Evolutionary conservation across 768 basidiomycete genomes (phyloP).

Genomic region (Amanita fuliginea): DNA sequence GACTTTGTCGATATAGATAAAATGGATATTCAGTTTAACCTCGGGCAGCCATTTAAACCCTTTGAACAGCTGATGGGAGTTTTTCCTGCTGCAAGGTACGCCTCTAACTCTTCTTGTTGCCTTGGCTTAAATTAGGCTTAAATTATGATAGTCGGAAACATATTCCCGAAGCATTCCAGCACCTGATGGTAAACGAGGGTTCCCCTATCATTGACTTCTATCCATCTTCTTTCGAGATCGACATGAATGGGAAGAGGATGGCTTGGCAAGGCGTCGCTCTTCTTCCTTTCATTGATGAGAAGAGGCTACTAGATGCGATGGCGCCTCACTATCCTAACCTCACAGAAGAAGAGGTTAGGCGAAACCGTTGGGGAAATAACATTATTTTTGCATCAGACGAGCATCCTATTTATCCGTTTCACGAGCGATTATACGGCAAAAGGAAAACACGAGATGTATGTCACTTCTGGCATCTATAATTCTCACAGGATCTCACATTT

Average conservation of each 20-base stretch:
- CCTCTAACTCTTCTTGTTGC: background rate
- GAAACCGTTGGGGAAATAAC: conserved; percentile 81
- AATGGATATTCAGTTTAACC: conserved; percentile 70
- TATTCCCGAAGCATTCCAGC: conserved; percentile 79
- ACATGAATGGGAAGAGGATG: conserved; percentile 99
- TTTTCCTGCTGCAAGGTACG: conserved; percentile 86
- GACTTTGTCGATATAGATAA: conserved; percentile 77
- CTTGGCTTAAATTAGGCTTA: conserved; percentile 1
- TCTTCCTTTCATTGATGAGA: conserved; percentile 89
- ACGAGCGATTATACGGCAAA: conserved; percentile 87
- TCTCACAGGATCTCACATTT: conserved; percentile 7
- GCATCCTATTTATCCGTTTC: conserved; percentile 77
- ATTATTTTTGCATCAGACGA: conserved; percentile 77
- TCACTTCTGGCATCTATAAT: conserved; percentile 3
- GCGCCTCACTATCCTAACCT: conserved; percentile 52
- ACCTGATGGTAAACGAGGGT: conserved; percentile 74
- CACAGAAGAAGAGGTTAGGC: conserved; percentile 66
- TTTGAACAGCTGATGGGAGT: conserved; percentile 98
- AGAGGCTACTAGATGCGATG: conserved; percentile 79
- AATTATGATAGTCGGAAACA: conserved; percentile 56
- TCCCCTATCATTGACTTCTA: conserved; percentile 98
- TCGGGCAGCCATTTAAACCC: conserved; percentile 87
- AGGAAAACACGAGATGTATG: conserved; percentile 71
- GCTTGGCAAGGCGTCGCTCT: conserved; percentile 98
- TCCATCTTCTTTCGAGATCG: conserved; percentile 83